Base-by-base conservation (phyloP, 148 eudicot genomes). In the Fagopyrum tataricum region DNA sequence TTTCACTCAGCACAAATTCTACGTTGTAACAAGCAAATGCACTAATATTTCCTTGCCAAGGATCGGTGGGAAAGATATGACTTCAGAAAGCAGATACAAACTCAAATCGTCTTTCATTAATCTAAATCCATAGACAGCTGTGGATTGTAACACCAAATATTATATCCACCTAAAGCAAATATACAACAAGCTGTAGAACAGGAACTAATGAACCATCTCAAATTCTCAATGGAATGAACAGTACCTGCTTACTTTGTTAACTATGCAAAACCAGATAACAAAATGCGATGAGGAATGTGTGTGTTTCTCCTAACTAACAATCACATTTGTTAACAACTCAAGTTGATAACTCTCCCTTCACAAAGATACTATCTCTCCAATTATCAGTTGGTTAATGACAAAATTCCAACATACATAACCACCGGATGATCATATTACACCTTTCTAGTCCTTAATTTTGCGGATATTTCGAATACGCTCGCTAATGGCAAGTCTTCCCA, bases 401-500 rank as follows among this genome's bases (percentile, higher is more conserved):
- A 64, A 64, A 31, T 39, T 64, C 69, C 69, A 31, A 64, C 44
- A 64, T 43, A 13, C 17, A 5, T 26, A 61, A 12, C 40, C 10
- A 64, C 18, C 43, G 39, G 7, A 37, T 26, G 68, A 64, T 62
- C 26, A 31, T 13, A 15, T 64, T 56, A 20, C 31, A 7, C 24
- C 31, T 56, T 56, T 26, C 9, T 4, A 18, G 8, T 56, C 21
- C 31, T 20, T 3, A 56, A 6, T 26, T 56, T 56, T 56, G 62
- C 13, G 7, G 62, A 10, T 18, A 18, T 21, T 21, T 5, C 69
- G 52, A 74, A 74, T 3, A 74, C 24, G 17, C 48, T 74, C 46
- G 80, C 52, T 82, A 82, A 76, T 10, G 85, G 72, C 75, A 76
- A 48, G 47, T 82, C 68, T 62, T 82, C 85, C 85, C 82, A 82